A percentile compares a stretch with the other conserved stretches of the same genome.
Conservation (phyloP, 768 basidiomycete genomes). For the Ramaria rubella region DNA sequence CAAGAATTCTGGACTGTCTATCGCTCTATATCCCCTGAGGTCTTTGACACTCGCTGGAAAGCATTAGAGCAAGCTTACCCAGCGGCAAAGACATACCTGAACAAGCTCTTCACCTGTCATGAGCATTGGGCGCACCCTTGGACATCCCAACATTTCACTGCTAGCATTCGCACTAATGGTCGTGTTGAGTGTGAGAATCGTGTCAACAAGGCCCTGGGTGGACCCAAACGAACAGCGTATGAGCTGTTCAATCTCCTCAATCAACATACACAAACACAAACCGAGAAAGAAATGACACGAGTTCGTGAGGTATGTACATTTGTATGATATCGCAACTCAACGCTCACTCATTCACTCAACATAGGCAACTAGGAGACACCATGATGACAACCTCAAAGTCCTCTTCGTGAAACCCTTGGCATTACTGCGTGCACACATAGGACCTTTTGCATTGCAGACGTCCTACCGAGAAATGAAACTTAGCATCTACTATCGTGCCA, state of each 20-base stretch:
- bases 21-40: conserved; percentile 26
- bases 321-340: neutral
- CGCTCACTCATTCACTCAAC: neutral
- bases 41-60: neutral
- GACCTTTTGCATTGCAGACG: conserved; percentile 26
- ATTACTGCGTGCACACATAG: conserved; percentile 21
- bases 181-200: too few relatives aligned
- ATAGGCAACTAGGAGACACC: conserved; percentile 24
- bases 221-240: too few relatives aligned
- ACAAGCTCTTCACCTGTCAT: conserved; percentile 23
- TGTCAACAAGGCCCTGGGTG: too few relatives aligned
- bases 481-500: too few relatives aligned
- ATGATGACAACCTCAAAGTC: too few relatives aligned
- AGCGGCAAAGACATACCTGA: conserved; percentile 21
- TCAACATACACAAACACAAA: conserved; percentile 19
- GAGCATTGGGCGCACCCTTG: too few relatives aligned
- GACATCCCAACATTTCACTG: conserved; percentile 24
- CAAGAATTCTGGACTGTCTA: conserved; percentile 26
- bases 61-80: conserved; percentile 9
- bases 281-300: conserved; percentile 15
- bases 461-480: conserved; percentile 27
- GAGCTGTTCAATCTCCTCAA: too few relatives aligned
- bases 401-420: conserved; percentile 22
- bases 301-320: conserved; percentile 5
- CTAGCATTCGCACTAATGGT: too few relatives aligned